Percentiles rank a stretch among this genome's conserved stretches.
Conservation (phyloP, 257 asterid species). For the Perilla frutescens region DNA sequence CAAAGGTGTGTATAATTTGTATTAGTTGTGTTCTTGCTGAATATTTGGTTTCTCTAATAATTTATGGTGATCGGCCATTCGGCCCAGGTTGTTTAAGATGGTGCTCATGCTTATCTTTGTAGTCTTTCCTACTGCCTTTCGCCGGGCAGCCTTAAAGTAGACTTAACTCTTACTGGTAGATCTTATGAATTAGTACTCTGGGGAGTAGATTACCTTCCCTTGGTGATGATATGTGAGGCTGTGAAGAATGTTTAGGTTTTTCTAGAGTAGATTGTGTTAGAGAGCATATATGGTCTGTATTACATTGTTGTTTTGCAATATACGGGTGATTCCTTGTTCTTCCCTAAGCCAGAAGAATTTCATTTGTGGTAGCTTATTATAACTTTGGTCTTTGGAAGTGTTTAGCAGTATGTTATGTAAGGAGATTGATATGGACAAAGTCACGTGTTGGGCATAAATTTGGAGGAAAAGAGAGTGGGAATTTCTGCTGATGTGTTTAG, state of each 20-base stretch:
- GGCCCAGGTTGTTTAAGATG: constrained; percentile 24
- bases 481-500: background rate
- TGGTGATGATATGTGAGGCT: background rate
- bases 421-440: background rate
- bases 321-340: background rate
- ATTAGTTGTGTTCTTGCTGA: constrained; percentile 28
- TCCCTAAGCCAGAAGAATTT: background rate
- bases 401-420: background rate
- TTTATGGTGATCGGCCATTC: constrained; percentile 28
- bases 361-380: background rate
- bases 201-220: background rate
- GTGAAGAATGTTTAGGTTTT: no score
- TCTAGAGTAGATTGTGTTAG: background rate
- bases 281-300: background rate
- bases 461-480: background rate
- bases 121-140: background rate
- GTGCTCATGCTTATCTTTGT: constrained; percentile 21
- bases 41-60: constrained; percentile 20
- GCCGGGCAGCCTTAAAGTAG: background rate
- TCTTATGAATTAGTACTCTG: background rate
- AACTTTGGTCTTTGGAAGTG: background rate
- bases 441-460: background rate
- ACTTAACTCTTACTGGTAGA: background rate
- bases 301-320: no score
- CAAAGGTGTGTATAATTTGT: constrained; percentile 57